Base-by-base conservation (phyloP, 1,139 yeast genomes). In the Zygoascus meyerae region DNA sequence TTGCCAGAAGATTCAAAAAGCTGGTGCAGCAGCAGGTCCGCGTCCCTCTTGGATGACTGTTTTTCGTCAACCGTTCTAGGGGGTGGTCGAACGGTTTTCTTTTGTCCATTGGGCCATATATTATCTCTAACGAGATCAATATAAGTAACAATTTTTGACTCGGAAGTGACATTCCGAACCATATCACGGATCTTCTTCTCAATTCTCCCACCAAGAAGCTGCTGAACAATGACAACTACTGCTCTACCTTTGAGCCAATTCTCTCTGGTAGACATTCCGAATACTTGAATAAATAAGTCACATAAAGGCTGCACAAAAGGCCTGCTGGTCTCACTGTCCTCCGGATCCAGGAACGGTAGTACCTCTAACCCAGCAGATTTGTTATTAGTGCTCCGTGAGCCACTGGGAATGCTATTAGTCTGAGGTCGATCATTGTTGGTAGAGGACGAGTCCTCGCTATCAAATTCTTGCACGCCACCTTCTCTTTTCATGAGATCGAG, bases 231-330 rank as follows among this genome's bases (percentile, higher is more conserved):
- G 2, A 87, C 81, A 35, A 89, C 74, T 3, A 87, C 72, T 0
- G 97, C 96, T 43, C 90, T 71, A 0, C 96, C 97, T 47, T 95
- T 69, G 1, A 89, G 66, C 95, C 96, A 87, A 49, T 64, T 64
- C 46, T 78, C 80, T 1, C 85, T 73, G 37, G 74, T 75, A 47
- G 81, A 79, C 26, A 86, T 67, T 17, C 86, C 79, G 65, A 90
- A 90, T 0, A 87, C 62, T 0, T 84, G 71, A 16, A 86, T 75
- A 43, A 89, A 73, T 9, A 86, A 63, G 54, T 87, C 95, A 54
- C 94, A 83, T 2, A 90, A 80, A 0, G 96, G 95, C 57, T 83
- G 83, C 8, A 87, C 83, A 65, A 86, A 86, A 0, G 83, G 71
- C 28, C 52, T 48, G 14, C 43, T 42, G 81, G 86, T 1, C 35